These are phyloP conservation scores for Fusarium sp. DNA, from an alignment of 2,329 filamentous ascomycete genomes.

Conservation along the genomic window DNA sequence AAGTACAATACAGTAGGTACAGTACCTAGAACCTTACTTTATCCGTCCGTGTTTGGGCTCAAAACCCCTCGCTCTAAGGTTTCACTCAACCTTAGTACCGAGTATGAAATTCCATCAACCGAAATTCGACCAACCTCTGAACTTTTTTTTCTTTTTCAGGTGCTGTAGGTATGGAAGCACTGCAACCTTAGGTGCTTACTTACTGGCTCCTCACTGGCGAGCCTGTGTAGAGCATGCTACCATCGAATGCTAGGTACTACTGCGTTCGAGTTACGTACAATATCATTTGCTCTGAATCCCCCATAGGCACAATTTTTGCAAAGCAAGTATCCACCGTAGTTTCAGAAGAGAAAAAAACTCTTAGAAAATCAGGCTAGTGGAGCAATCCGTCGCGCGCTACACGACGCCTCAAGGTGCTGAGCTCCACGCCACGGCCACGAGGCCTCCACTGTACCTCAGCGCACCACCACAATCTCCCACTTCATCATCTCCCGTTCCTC, in stretches of 20 bases:
- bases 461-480: constrained; percentile 36
- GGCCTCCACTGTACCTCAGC: constrained; percentile 42
- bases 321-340: constrained; percentile 43
- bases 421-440: constrained; percentile 46
- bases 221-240: background rate
- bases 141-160: background rate
- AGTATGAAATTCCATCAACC: constrained; percentile 9
- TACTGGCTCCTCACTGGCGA: background rate
- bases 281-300: constrained; percentile 16
- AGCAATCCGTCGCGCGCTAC: constrained; percentile 45
- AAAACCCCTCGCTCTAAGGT: constrained; percentile 12
- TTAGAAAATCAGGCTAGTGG: constrained; percentile 34
- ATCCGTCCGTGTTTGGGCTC: constrained; percentile 17
- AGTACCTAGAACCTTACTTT: constrained; percentile 18
- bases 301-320: constrained; percentile 9
- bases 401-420: constrained; percentile 42
- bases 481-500: constrained; percentile 21
- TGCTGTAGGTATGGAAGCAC: background rate
- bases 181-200: constrained; percentile 10
- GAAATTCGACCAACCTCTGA: constrained; percentile 12
- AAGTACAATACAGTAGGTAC: constrained; percentile 6
- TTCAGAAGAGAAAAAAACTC: constrained; percentile 41
- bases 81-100: constrained; percentile 26
- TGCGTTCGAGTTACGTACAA: constrained; percentile 14
- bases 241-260: background rate